Evolutionary conservation across 192 early-diverging fungal species (phyloP).

Genomic region (Coemansia furcata): DNA sequence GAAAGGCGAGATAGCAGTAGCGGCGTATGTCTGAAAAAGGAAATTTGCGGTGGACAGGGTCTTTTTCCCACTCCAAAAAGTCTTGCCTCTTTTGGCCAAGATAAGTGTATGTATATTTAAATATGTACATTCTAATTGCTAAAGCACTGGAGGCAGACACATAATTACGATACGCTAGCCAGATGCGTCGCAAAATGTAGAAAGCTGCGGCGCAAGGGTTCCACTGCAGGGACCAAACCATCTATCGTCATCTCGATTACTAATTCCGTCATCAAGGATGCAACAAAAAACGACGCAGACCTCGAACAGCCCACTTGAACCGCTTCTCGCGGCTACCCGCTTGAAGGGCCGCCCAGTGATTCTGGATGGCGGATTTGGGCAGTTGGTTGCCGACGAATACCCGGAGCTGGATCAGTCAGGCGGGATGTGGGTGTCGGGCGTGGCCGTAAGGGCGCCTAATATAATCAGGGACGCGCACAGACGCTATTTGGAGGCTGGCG

Average conservation of each 20-base stretch:
- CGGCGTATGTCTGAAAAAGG: not conserved
- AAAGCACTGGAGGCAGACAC: not conserved
- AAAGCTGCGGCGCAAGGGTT: not conserved
- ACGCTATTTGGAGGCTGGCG: slow-evolving; percentile 54
- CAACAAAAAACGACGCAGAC: not conserved
- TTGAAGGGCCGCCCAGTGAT: slow-evolving; percentile 2
- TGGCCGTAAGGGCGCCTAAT: slow-evolving; percentile 15
- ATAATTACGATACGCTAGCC: not conserved
- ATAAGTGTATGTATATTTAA: not conserved
- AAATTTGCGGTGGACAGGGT: not conserved
- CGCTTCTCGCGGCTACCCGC: not conserved
- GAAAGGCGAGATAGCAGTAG: not conserved
- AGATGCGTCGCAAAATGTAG: not conserved
- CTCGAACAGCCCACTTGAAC: not conserved
- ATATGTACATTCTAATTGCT: not conserved
- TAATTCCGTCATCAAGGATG: not conserved
- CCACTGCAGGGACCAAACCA: not conserved
- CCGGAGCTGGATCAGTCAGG: slow-evolving; percentile 10
- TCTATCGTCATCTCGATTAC: not conserved
- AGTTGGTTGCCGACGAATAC: slow-evolving; percentile 26
- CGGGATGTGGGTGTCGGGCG: slow-evolving; percentile 29
- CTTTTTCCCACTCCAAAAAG: not conserved
- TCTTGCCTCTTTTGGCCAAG: not conserved
- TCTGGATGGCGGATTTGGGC: slow-evolving; percentile 33
- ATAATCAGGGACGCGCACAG: slow-evolving; percentile 39